Percentiles rank a stretch among this genome's conserved stretches.
Conservation (phyloP, 495 filamentous ascomycete species). For the Immersiella caudata region DNA sequence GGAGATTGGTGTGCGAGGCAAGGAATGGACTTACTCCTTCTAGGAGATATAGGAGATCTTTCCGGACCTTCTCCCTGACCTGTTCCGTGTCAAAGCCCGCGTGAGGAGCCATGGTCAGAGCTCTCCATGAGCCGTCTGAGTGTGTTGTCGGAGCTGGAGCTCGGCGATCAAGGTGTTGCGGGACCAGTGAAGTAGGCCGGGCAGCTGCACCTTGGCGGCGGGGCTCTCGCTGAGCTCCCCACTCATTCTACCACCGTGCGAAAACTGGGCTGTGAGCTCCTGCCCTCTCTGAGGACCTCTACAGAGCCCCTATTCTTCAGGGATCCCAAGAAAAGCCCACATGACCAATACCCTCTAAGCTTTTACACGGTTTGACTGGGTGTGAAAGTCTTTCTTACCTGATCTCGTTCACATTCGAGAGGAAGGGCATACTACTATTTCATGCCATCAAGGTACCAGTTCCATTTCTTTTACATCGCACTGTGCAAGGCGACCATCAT, state of each 20-base stretch:
- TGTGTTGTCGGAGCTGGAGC: constrained; percentile 14
- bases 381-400: no score
- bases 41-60: constrained; percentile 81
- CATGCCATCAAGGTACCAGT: no score
- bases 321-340: no score
- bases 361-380: no score
- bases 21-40: constrained; percentile 76
- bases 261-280: background rate
- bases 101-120: constrained; percentile 63
- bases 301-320: no score
- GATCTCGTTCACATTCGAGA: no score
- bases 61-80: constrained; percentile 79
- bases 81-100: constrained; percentile 76
- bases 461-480: background rate
- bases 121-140: constrained; percentile 47
- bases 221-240: background rate
- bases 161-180: constrained; percentile 6
- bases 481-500: background rate
- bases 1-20: no score
- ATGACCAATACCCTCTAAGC: no score
- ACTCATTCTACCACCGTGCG: background rate
- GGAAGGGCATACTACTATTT: no score
- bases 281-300: no score
- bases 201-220: background rate
- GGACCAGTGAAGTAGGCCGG: background rate